Base-by-base conservation (phyloP, 306 rosid genomes). In the Casuarina equisetifolia region DNA sequence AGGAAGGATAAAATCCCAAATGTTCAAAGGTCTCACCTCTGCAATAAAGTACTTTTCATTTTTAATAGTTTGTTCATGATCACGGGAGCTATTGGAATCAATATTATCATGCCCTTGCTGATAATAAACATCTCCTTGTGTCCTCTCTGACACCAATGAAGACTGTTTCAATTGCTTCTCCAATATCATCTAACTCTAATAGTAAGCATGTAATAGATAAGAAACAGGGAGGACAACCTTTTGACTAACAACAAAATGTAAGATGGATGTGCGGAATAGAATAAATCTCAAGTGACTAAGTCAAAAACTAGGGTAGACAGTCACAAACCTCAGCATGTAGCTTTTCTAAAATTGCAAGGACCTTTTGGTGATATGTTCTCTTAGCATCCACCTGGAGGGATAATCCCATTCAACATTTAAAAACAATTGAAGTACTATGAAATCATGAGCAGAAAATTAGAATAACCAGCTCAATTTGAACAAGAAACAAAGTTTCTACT, bases 321-420 rank as follows among this genome's bases (percentile, higher is more conserved):
- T 55, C n/a, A 81, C 87, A 78, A 77, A 94, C 97, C 97, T 92
- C 97, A 36, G 88, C 77, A 76, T 90, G 83, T 74, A 92, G 82
- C 81, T 85, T 89, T 70, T 94, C 97, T 72, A 94, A 79, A 84
- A 89, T 77, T 68, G 77, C 76, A 86, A 94, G 94, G 63, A 89
- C 91, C 82, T 85, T 85, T 71, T 83, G 92, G 81, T 94, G 97
- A 86, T 83, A 92, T 58, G 88, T 74, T 90, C 88, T 88, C 88
- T 92, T 97, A 59, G 95, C 95, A 76, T 92, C 85, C 45, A 90
- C 97, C 98, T 94, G 81, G 74, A 82, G 78, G 70, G 69, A 63
- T 52, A 66, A 73, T 50, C 62, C 68, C 59, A 53, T 71, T 79
- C 63, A n/a, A n/a, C 48, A 75, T 49, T 74, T 79, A 70, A 79